Conservation (phyloP, 148 eudicot species). For the Cornus controversa region DNA sequence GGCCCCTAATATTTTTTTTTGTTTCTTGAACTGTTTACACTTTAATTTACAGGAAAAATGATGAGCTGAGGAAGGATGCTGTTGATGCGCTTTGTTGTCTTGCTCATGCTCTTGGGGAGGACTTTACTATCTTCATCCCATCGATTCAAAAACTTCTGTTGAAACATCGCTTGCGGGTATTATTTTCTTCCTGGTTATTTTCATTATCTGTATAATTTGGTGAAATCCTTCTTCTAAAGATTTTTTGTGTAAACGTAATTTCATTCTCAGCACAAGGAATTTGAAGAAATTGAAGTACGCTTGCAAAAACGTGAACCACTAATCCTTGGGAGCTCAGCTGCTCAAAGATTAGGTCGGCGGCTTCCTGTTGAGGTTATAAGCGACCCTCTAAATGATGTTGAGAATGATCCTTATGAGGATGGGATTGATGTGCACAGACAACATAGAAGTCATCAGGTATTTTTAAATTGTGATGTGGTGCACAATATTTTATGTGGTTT, state of each 20-base stretch:
- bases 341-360: conserved; percentile 68
- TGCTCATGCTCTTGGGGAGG: conserved; percentile 94
- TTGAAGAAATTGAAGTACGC: conserved; percentile 89
- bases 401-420: conserved; percentile 66
- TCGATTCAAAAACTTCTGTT: conserved; percentile 82
- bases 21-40: neutral
- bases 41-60: conserved; percentile 61
- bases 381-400: conserved; percentile 83
- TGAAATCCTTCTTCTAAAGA: neutral
- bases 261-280: conserved; percentile 78
- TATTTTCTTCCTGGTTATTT: conserved; percentile 14
- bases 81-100: conserved; percentile 94
- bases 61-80: conserved; percentile 92
- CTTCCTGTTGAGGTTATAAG: conserved; percentile 83
- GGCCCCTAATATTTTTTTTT: neutral
- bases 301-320: conserved; percentile 69
- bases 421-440: conserved; percentile 55
- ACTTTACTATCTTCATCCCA: conserved; percentile 91
- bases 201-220: neutral
- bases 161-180: conserved; percentile 85
- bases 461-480: conserved; percentile 1
- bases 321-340: conserved; percentile 60
- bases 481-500: neutral
- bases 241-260: conserved; percentile 1
- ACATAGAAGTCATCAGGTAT: conserved; percentile 66